Evolutionary conservation across 768 basidiomycete species (phyloP), one percentile per base, ranked within the genome.

Genomic region (Candolleomyces aberdarensis): DNA sequence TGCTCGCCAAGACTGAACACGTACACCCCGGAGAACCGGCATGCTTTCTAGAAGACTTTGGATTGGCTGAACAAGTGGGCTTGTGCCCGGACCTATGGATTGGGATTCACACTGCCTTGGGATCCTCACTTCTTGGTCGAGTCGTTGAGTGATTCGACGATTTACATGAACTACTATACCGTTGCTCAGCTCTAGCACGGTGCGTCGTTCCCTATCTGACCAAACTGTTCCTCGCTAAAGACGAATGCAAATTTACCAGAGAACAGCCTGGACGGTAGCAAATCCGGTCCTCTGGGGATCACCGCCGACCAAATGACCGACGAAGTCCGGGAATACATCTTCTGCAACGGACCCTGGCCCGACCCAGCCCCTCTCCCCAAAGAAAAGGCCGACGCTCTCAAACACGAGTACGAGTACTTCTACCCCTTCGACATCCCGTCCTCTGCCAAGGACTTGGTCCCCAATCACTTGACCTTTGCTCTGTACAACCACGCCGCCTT

Each of bases 31-130:
- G 97, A 98, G 78, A 98, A 96, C 0, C 85, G 96, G 32, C 87
- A 98, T 75, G 85, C 83, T 2, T 98, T 98, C 70, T 92, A 97
- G 74, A 88, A 86, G 64, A 93, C 92, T 7, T 78, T 99, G 70
- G 89, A 85, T 55, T 99, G 97, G 97, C 78, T 99, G 76, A 94
- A 94, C 69, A 85, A 99, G 74, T 99, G 97, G 97, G 97, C 97
- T 1, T 99, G 97, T 73, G 96, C 97, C 17, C 85, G 97, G 41
- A 94, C 92, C 5, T 98, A 96, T 72, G 97, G 97, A 58, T 80
- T 99, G 66, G 96, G 97, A 20, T 94, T 96, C 2, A 89, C 90
- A 68, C 78, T 99, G 61, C 97, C 97, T 2, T 99, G 96, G 96
- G 97, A 98, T 70, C 90, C 89, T 17, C 87, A 92, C 56, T 98